Base-by-base conservation (phyloP, 352 stramenopile species). In the Globisporangium spinosum region DNA sequence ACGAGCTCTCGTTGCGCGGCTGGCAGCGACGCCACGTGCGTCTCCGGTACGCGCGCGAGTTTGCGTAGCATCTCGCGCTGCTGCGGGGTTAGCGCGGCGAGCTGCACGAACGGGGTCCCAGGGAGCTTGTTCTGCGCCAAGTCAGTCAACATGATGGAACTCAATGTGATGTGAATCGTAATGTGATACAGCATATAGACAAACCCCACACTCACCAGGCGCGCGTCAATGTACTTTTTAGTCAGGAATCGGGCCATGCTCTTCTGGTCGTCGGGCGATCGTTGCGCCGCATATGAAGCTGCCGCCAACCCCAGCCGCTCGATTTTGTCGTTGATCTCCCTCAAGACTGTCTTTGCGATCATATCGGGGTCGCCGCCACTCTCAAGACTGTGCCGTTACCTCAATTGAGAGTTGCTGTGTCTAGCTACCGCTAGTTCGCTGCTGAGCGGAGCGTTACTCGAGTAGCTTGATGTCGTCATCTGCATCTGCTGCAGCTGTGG, bases 101-200 rank as follows among this genome's bases (percentile, higher is more conserved):
- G 57, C 2, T 58, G 64, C 62, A 89, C 81, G 64, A 89, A 88
- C 32, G 79, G 77, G 17, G 81, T 88, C 23, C 56, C 67, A 15
- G 76, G 65, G 20, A 89, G 70, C 29, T 76, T 77, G 60, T 62
- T 78, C 81, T 89, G 29, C 17, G 53, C 25, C 29, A 32, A 35
- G 51, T 64, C 15, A 23, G 2, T 17, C 4, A 57, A 8, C n/a
- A 54, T 22, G 17, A 27, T 13, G 10, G 64, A 35, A 15, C 5
- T 23, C 9, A 23, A 25, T 34, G 25, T 3, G 13, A 27, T 29
- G 15, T 20, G 6, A 40, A 8, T 17, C 3, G 5, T 38, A 38
- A 47, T 27, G 5, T 2, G 23, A 40, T 17, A 13, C 40, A 62
- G 53, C 20, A 71, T 9, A 7, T 9, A 12, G 5, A 0, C 6